Base-by-base conservation (phyloP, 257 asterid species). In the Fraxinus americana region DNA sequence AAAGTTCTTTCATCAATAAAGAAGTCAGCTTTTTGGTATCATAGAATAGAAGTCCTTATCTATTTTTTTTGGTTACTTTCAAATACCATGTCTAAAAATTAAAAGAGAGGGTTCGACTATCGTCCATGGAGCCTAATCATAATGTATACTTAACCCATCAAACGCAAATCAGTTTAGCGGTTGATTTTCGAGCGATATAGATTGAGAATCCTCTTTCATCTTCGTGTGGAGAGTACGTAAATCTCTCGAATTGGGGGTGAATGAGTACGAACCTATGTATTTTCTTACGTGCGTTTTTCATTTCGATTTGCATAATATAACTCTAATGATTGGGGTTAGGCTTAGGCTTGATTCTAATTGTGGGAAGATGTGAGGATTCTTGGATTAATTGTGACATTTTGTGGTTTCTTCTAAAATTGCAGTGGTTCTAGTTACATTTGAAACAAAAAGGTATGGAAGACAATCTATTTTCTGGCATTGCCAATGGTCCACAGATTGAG, bases 381-480 rank as follows among this genome's bases (percentile, higher is more conserved):
- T 41, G 48, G 14, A 41, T 45, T 50, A 35, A 43, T 5, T 2
- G 54, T 79, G 57, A 75, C 23, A 29, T 19, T 12, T 30, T n/a
- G 27, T 7, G 0, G 63, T 70, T 70, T 66, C 41, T 61, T 70
- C 74, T 21, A 76, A 32, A 32, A 67, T 69, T 41, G 68, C 82
- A 82, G 86, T 74, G 79, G 79, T 68, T 68, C 21, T 76, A 32
- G 70, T 43, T 72, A 48, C 65, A 1, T 72, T 70, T 7, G 50
- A 63, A 12, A 10, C 52, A 8, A 0, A 48, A 66, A 52, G 57
- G 50, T 13, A 87, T 85, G 90, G 90, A 84, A 67, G 90, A 83
- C 73, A 85, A 85, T 45, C n/a, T 81, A 57, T 82, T 82, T 74
- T 80, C 88, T 30, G 78, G 82, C 82, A 72, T 84, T 66, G 84